These are phyloP conservation scores for Paecilomyces formosus DNA, from an alignment of 2,329 filamentous ascomycete species.

Conservation along the genomic window DNA sequence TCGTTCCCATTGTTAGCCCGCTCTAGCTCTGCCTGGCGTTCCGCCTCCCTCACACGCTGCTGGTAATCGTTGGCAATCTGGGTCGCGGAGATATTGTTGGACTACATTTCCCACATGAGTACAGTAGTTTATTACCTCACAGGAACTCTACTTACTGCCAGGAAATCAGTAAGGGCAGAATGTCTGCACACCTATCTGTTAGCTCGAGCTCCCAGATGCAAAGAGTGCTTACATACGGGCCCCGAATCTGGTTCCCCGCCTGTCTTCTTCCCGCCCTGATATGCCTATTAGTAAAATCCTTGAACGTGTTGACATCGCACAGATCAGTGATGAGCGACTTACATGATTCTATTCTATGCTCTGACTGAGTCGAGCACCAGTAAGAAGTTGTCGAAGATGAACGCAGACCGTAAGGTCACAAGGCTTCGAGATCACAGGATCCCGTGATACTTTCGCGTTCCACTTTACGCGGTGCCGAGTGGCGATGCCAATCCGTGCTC, in stretches of 20 bases:
- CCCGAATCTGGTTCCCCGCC: constrained; percentile 26
- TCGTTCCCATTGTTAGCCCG: constrained; percentile 23
- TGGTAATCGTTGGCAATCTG: constrained; percentile 56
- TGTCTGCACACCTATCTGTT: constrained; percentile 32
- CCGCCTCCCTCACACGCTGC: constrained; percentile 44
- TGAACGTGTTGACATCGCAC: background rate
- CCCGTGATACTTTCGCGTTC: constrained; percentile 33
- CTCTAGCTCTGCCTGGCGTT: constrained; percentile 27
- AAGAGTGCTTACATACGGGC: constrained; percentile 37
- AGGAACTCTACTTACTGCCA: constrained; percentile 44
- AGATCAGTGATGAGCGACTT: background rate
- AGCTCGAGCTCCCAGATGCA: background rate
- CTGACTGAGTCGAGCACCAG: background rate
- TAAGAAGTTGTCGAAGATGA: background rate
- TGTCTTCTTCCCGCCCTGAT: constrained; percentile 22
- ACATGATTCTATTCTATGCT: background rate
- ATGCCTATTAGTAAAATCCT: constrained; percentile 5
- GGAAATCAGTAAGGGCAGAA: constrained; percentile 61
- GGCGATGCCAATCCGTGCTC: background rate
- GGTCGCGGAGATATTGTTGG: constrained; percentile 59
- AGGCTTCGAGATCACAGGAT: constrained; percentile 20
- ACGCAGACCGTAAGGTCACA: background rate
- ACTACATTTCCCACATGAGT: constrained; percentile 26
- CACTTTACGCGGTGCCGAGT: constrained; percentile 28
- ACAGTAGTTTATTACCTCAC: background rate